A percentile compares a stretch with the other conserved stretches of the same genome.
Conservation (phyloP, 352 stramenopile genomes). For the Globisporangium nunn region DNA sequence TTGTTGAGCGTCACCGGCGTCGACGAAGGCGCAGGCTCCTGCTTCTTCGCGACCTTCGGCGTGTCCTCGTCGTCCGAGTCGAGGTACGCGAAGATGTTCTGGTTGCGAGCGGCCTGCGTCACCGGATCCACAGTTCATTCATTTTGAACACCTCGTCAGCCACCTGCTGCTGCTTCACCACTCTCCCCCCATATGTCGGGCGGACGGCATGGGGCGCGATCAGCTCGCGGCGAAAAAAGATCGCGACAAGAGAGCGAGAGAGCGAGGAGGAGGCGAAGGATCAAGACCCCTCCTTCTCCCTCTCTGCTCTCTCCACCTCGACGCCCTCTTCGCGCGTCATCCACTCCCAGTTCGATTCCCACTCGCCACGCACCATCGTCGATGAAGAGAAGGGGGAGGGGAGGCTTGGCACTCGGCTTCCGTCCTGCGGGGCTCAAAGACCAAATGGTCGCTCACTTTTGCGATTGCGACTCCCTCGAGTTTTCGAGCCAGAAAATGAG, state of each 20-base stretch:
- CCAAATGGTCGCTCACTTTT: conserved; percentile 8
- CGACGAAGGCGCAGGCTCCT: conserved; percentile 36
- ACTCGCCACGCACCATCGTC: conserved; percentile 12
- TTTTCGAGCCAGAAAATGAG: conserved; percentile 7
- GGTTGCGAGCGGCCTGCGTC: conserved; percentile 34
- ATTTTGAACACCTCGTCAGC: neutral
- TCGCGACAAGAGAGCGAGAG: neutral
- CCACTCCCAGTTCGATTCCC: neutral
- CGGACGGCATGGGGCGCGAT: neutral
- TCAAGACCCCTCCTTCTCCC: neutral
- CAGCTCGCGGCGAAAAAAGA: neutral
- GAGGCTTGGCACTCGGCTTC: conserved; percentile 10
- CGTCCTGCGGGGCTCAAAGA: conserved; percentile 16
- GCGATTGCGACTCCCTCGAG: neutral
- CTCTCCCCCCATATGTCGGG: neutral
- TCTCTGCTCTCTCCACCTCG: neutral
- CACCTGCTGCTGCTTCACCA: neutral
- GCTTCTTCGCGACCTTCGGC: conserved; percentile 56
- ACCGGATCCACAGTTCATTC: neutral
- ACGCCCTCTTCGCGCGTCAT: too few species aligned
- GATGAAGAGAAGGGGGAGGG: conserved; percentile 4
- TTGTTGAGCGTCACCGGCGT: conserved; percentile 73
- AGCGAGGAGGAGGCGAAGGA: neutral
- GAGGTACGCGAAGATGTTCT: conserved; percentile 68
- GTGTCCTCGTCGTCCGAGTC: conserved; percentile 78